Conservation (phyloP, 257 asterid species). For the Euphrasia confusa region DNA sequence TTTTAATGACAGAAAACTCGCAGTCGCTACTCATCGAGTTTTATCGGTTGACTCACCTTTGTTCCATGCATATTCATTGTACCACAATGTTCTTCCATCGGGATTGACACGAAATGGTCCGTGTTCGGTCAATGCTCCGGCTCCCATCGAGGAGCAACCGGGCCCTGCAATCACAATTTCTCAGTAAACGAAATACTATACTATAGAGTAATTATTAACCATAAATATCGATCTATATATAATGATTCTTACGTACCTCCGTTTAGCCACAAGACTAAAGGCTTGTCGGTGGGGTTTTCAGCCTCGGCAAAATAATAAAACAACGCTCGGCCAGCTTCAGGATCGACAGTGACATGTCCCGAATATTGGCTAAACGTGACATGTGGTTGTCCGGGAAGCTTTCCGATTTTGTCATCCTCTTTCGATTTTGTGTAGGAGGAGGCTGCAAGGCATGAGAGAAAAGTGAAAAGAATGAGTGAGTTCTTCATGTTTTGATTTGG, state of each 20-base stretch:
- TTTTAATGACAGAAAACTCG: too few species aligned
- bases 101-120: conserved; percentile 42
- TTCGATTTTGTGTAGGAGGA: neutral
- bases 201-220: too few species aligned
- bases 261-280: neutral
- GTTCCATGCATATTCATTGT: conserved; percentile 57
- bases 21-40: too few species aligned
- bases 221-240: too few species aligned
- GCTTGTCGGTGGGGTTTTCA: too few species aligned
- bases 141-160: conserved; percentile 67
- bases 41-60: conserved; percentile 27
- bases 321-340: neutral
- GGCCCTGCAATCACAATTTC: conserved; percentile 42
- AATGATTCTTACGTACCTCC: too few species aligned
- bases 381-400: neutral
- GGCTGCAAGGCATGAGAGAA: too few species aligned
- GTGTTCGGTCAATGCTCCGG: conserved; percentile 57
- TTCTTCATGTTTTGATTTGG: too few species aligned
- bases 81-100: conserved; percentile 42
- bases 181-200: too few species aligned
- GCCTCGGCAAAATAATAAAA: too few species aligned
- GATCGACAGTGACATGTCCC: neutral
- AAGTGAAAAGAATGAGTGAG: too few species aligned
- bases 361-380: neutral
- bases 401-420: neutral